phyloP scores from a whole-genome alignment of 176 grass and related monocot species.

The Cenchrus americanus region DNA sequence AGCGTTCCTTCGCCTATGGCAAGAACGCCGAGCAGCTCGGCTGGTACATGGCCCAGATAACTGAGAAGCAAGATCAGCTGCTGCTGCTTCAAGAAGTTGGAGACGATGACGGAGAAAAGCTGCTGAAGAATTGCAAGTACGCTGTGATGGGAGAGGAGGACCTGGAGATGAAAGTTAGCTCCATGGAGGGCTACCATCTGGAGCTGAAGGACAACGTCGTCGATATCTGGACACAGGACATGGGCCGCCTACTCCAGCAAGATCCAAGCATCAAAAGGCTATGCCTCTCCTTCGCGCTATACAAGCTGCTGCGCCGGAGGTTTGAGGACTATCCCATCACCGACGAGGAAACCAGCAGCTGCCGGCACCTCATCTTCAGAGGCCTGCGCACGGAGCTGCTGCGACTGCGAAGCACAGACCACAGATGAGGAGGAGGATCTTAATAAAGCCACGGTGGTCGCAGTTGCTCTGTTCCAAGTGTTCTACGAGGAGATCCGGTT shows the following conservation, averaged over 20 bases:
- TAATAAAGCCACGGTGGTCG: neutral
- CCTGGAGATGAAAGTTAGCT: neutral
- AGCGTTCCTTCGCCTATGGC: neutral
- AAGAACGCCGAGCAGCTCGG: neutral
- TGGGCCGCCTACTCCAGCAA: too few species aligned
- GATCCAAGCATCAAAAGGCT: neutral
- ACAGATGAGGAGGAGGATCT: neutral
- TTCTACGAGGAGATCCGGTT: neutral
- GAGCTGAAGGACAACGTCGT: neutral
- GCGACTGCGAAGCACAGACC: too few species aligned
- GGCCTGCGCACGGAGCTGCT: neutral
- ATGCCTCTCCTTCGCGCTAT: neutral
- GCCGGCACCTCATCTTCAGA: neutral
- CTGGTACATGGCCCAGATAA: neutral
- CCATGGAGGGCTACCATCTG: neutral
- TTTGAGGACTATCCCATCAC: neutral
- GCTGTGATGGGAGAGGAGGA: neutral
- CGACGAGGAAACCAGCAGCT: neutral
- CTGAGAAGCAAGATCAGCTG: neutral
- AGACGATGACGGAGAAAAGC: neutral
- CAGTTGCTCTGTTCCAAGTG: neutral
- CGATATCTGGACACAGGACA: neutral
- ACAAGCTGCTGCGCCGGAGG: neutral
- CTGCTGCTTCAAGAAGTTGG: too few species aligned
- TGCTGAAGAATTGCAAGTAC: neutral